Evolutionary conservation across 31 red algal species (phyloP).

Genomic region (Bonnemaisonia californica): DNA sequence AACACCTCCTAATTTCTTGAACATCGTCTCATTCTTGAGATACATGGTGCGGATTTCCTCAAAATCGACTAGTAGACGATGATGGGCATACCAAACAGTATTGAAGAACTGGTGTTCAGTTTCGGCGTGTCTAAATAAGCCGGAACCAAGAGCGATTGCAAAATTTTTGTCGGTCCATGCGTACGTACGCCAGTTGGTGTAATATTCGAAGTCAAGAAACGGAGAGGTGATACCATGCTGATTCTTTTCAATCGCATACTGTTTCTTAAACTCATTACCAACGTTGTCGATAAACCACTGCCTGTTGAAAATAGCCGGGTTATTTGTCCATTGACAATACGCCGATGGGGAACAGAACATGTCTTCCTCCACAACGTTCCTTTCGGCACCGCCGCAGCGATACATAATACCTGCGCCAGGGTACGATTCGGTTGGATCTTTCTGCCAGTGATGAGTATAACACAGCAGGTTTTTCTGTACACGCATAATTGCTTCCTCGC

Average conservation of each 20-base stretch:
- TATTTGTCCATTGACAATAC: slow-evolving; percentile 84
- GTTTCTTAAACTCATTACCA: slow-evolving; percentile 50
- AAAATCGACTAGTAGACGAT: slow-evolving; percentile 50
- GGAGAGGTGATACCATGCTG: slow-evolving; percentile 48
- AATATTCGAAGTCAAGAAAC: slow-evolving; percentile 83
- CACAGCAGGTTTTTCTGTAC: slow-evolving; percentile 63
- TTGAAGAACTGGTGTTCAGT: slow-evolving; percentile 60
- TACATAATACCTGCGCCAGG: slow-evolving; percentile 57
- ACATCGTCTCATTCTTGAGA: slow-evolving; percentile 56
- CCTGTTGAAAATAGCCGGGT: slow-evolving; percentile 60
- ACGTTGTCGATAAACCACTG: slow-evolving; percentile 67
- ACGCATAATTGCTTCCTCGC: slow-evolving; percentile 62
- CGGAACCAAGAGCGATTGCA: slow-evolving; percentile 61
- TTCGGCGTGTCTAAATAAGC: slow-evolving; percentile 68
- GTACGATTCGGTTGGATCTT: slow-evolving; percentile 50
- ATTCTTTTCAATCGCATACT: slow-evolving; percentile 55
- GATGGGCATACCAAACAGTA: slow-evolving; percentile 70
- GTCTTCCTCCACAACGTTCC: slow-evolving; percentile 39
- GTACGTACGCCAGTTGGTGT: slow-evolving; percentile 69
- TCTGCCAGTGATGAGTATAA: slow-evolving; percentile 74
- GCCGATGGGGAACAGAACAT: slow-evolving; percentile 51
- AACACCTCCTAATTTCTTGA: slow-evolving; percentile 67
- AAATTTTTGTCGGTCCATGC: slow-evolving; percentile 73
- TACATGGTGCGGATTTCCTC: slow-evolving; percentile 67
- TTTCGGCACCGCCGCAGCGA: slow-evolving; percentile 35